Evolutionary conservation across 2,329 filamentous ascomycete species (phyloP), one percentile per base, ranked within the genome.

Genomic region (Alternaria metachromatica): DNA sequence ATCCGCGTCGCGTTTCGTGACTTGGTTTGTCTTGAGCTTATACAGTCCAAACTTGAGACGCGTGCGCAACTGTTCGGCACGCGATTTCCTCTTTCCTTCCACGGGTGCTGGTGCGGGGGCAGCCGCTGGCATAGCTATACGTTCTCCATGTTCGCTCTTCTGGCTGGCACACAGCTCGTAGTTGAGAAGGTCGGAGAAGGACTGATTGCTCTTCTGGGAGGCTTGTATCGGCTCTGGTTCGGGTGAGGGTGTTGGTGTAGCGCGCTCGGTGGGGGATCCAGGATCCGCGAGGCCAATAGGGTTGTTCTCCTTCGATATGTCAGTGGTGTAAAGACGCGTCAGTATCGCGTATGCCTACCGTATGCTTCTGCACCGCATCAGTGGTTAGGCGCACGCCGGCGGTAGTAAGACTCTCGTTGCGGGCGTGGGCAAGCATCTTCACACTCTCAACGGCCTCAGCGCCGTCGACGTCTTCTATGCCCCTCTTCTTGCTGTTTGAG

Each of bases 1-100:
- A 80, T 59, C 88, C 84, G 64, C 92, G 85, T 72, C 66, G 2
- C 90, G 89, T 26, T 92, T 84, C 61, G 87, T 82, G 58, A 88
- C 86, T 79, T 94, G 92, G 63, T 91, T 89, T 2, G 91, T 94
- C 61, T 86, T 86, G 68, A 94, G 84, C 80, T 94, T 94, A 83
- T 93, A 94, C 73, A 87, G 87, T 13, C 90, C 92, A 20, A 93
- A 86, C 26, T 87, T 85, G 15, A 94, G 86, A n/a, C 91, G 87
- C 10, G 92, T 84, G 55, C 86, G 86, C 48, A 94, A 83, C 53
- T 88, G 87, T 73, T 91, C 87, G 20, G 89, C 89, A 80, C 87
- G 86, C 86, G 91, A 77, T 50, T 56, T 69, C 41, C 65, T 76
- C 48, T 66, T 58, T 50, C 64, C 61, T 30, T 59, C 62, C 18